Evolutionary conservation across 2,329 filamentous ascomycete genomes (phyloP), one percentile per base, ranked within the genome.

Genomic region (Fusarium begoniae): DNA sequence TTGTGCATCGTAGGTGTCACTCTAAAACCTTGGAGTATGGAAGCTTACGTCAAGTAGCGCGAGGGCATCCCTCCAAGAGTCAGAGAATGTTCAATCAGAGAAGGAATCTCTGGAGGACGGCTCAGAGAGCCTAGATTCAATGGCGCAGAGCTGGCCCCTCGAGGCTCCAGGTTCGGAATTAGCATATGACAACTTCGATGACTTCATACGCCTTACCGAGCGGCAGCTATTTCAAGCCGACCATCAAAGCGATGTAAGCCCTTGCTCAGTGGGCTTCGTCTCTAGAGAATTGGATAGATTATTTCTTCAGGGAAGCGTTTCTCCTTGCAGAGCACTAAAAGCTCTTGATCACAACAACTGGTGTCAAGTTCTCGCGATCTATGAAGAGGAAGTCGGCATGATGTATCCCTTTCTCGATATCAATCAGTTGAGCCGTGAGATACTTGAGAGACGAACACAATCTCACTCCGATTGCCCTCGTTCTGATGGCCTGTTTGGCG

Each of bases 401-500:
- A 55, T 55, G 37, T 55, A 55, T 55, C 53, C 37, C 1, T 55
- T 55, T 18, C 37, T 55, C 11, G 20, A 41, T 6, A 40, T 41
- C 1, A 3, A 5, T 8, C 51, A 55, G 7, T 6, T 41, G 8
- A 55, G 53, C 2, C 14, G 14, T 14, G 26, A 30, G 37, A 30
- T 55, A 22, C 3, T 55, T 4, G 13, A 30, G 0, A 8, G 13
- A 26, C 11, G 3, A n/a, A 9, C 18, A 5, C 24, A 4, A 3
- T 30, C 37, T 3, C 0, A 12, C 13, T 30, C 8, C 6, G 13
- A 18, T 2, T 22, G 4, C 13, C 5, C 24, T 11, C 24, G 4
- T 13, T 40, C 37, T 22, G 6, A 10, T 10, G n/a, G 51, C 26
- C 37, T 13, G 12, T 30, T 24, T 41, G 20, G 53, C 26, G 37